Conservation (phyloP, 495 filamentous ascomycete species). For the Extremus antarcticus region DNA sequence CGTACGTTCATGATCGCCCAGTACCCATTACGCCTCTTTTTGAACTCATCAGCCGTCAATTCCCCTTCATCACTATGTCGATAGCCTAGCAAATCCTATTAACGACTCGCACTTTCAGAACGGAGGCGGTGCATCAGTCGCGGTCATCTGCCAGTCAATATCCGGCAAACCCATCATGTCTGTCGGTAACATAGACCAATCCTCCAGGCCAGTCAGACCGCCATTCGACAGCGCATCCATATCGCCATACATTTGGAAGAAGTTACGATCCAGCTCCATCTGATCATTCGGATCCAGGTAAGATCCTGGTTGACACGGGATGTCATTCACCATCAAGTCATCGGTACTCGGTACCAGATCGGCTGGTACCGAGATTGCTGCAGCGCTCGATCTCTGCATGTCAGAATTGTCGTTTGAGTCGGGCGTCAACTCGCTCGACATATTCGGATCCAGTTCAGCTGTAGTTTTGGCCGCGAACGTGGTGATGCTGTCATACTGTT, state of each 20-base stretch:
- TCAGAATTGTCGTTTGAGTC: not conserved
- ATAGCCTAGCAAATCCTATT: too few relatives aligned
- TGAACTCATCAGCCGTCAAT: too few relatives aligned
- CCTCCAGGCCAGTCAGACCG: not conserved
- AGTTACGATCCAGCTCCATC: slow-evolving; percentile 11
- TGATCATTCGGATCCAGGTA: not conserved
- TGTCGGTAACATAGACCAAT: not conserved
- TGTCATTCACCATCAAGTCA: not conserved
- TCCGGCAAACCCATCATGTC: not conserved
- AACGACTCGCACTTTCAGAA: too few relatives aligned
- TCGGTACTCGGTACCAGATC: not conserved
- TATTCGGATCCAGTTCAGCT: not conserved
- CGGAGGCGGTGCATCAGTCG: too few relatives aligned
- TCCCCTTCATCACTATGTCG: too few relatives aligned
- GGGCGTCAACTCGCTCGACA: not conserved
- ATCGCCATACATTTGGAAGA: slow-evolving; percentile 2
- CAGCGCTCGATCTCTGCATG: not conserved
- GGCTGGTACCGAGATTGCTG: not conserved
- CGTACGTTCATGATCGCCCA: too few relatives aligned
- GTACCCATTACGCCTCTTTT: too few relatives aligned
- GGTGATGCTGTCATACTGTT: not conserved
- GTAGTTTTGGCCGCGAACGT: not conserved
- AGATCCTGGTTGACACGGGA: not conserved
- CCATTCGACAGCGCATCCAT: not conserved
- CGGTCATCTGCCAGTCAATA: not conserved